phyloP scores from a whole-genome alignment of 2,329 filamentous ascomycete genomes.

The Microdochium trichocladiopsis region DNA sequence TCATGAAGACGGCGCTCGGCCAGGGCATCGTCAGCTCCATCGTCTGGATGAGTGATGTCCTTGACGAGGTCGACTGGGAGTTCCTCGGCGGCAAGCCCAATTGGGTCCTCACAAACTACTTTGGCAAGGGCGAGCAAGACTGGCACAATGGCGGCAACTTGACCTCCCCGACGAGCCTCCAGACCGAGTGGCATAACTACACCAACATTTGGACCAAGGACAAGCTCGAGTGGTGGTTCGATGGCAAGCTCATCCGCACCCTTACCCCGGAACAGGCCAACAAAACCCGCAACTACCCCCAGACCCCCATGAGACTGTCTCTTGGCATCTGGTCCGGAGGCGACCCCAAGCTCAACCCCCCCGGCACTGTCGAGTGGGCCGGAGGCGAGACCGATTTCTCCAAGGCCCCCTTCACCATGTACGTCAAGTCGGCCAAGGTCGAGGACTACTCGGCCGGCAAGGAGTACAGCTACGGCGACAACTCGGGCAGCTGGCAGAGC shows the following conservation, averaged over 20 bases:
- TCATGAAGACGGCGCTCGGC: constrained; percentile 69
- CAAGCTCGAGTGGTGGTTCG: constrained; percentile 61
- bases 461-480: constrained; percentile 59
- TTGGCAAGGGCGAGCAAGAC: constrained; percentile 65
- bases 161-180: constrained; percentile 42
- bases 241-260: constrained; percentile 58
- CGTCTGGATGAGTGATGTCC: constrained; percentile 75
- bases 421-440: constrained; percentile 51
- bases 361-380: constrained; percentile 61
- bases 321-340: constrained; percentile 62
- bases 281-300: constrained; percentile 59
- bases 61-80: constrained; percentile 88
- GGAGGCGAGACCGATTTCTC: constrained; percentile 62
- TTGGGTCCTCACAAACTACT: constrained; percentile 67
- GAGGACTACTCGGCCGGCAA: constrained; percentile 55
- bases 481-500: constrained; percentile 54
- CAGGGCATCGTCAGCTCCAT: constrained; percentile 74
- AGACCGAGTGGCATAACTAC: constrained; percentile 65
- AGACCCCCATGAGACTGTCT: constrained; percentile 68
- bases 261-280: constrained; percentile 55
- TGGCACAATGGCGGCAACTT: constrained; percentile 56
- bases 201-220: constrained; percentile 67
- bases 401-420: constrained; percentile 66
- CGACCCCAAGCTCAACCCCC: constrained; percentile 41
- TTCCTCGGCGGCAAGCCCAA: constrained; percentile 63